phyloP scores from a whole-genome alignment of 208 protist species.

The Leishmania guyanensis region DNA sequence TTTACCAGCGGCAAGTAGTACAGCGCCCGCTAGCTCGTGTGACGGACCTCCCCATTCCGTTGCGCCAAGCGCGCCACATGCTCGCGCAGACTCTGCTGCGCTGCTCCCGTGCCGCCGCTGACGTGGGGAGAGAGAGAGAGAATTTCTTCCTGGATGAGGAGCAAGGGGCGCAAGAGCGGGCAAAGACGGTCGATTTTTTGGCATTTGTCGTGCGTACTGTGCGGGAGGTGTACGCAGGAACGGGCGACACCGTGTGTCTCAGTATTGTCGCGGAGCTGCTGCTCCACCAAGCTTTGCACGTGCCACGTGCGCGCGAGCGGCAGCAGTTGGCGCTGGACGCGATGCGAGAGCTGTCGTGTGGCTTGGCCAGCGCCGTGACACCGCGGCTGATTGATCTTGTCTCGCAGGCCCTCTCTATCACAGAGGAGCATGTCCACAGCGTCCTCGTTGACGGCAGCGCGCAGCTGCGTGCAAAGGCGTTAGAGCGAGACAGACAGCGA shows the following conservation, averaged over 20 bases:
- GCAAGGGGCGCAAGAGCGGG: constrained; percentile 26
- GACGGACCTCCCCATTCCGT: constrained; percentile 60
- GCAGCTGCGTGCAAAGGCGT: constrained; percentile 43
- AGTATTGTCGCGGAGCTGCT: constrained; percentile 47
- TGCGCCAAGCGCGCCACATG: constrained; percentile 58
- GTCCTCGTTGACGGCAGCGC: constrained; percentile 49
- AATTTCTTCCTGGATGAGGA: constrained; percentile 63
- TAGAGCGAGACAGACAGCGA: constrained; percentile 12
- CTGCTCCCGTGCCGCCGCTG: constrained; percentile 16
- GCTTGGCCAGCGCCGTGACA: constrained; percentile 31
- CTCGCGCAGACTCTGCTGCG: constrained; percentile 46
- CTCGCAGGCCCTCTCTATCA: constrained; percentile 40
- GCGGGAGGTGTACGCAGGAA: constrained; percentile 20
- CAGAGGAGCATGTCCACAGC: constrained; percentile 59
- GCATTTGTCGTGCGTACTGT: constrained; percentile 21
- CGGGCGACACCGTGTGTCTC: constrained; percentile 30
- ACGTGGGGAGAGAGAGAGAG: not conserved
- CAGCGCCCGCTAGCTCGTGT: constrained; percentile 36
- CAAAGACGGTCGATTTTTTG: constrained; percentile 10
- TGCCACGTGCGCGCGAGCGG: constrained; percentile 8
- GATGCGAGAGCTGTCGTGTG: constrained; percentile 51
- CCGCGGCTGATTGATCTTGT: constrained; percentile 31
- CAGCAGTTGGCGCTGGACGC: constrained; percentile 50
- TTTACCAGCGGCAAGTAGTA: constrained; percentile 47
- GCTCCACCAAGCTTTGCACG: constrained; percentile 33